Evolutionary conservation across 169 alveolate species (phyloP).

Genomic region (Plasmodium fragile): DNA sequence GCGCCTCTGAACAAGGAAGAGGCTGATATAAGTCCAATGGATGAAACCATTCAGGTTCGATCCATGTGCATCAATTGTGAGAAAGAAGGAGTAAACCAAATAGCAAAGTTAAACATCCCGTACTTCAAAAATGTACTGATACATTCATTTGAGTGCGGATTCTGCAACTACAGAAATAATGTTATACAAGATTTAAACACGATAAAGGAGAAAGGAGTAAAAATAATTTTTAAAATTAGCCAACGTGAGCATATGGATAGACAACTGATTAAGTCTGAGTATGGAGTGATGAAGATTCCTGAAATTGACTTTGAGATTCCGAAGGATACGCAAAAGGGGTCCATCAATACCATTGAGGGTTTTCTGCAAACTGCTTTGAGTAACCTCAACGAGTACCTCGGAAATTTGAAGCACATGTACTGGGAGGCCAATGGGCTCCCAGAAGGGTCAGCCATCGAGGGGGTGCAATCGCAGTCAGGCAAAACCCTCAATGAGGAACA

Average conservation of each 20-base stretch:
- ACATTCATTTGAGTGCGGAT: conserved; percentile 91
- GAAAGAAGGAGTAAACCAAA: conserved; percentile 91
- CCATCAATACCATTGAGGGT: conserved; percentile 93
- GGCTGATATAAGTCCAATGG: not conserved
- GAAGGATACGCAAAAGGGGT: conserved; percentile 92
- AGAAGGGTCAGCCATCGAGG: not conserved
- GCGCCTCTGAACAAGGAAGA: not conserved
- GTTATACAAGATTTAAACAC: conserved; percentile 95
- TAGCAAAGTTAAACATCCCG: conserved; percentile 92
- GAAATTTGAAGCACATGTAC: conserved; percentile 51
- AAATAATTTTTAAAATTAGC: conserved; percentile 86
- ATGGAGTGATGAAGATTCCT: conserved; percentile 90
- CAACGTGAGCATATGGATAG: conserved; percentile 90
- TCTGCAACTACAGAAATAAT: conserved; percentile 94
- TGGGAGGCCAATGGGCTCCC: conserved; percentile 28
- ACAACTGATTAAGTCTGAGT: conserved; percentile 92
- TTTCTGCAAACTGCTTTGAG: conserved; percentile 61
- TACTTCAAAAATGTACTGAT: conserved; percentile 90
- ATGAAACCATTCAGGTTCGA: conserved; percentile 82
- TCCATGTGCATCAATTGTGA: conserved; percentile 94
- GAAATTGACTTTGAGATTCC: conserved; percentile 96
- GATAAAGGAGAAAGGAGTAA: conserved; percentile 94
- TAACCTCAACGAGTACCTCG: conserved; percentile 75
- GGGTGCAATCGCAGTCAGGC: not conserved
- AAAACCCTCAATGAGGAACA: not conserved